Base-by-base conservation (phyloP, 345 rosid genomes). In the Rhodamnia rubescens region DNA sequence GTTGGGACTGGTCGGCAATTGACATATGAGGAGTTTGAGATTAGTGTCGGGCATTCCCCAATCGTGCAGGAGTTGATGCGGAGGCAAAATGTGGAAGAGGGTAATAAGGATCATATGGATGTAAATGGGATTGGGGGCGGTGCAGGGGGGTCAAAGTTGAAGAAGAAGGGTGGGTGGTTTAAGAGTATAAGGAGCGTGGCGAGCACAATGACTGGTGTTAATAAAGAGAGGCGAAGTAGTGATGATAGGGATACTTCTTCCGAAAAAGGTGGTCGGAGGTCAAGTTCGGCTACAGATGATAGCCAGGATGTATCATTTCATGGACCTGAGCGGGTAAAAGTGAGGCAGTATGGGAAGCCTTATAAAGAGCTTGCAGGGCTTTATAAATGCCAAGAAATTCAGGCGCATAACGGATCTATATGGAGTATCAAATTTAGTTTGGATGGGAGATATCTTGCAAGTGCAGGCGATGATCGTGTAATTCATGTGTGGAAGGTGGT, bases 51-150 rank as follows among this genome's bases (percentile, higher is more conserved):
- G 86, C 98, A 96, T 88, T 97, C 99, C 1, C 98, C 99, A 1
- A 94, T 97, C 53, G 99, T 96, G 75, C 98, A 94, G 86, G 99
- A 97, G 85, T 86, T 97, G 91, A 97, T 97, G 98, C 94, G 98
- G 91, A 90, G 99, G 89, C 98, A 97, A 88, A 94, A 92, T 86
- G 95, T 93, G 36, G 98, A 96, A 90, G 98, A 93, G 82, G 94
- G 94, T 54, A 89, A 84, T 47, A 90, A 92, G 80, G 95, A 90
- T 86, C 88, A 44, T 64, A 83, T 88, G n/a, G 92, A 94, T 75
- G 86, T 89, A 40, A 87, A 84, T 51, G 84, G 84, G 8, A 94
- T 89, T 80, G 89, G 87, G 58, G 87, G 86, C 8, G 85, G 49
- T 74, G 87, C 85, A 83, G 89, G 83, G 36, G 90, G 91, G 53